Base-by-base conservation (phyloP, 2,329 filamentous ascomycete genomes). In the Aschersonia sp. region DNA sequence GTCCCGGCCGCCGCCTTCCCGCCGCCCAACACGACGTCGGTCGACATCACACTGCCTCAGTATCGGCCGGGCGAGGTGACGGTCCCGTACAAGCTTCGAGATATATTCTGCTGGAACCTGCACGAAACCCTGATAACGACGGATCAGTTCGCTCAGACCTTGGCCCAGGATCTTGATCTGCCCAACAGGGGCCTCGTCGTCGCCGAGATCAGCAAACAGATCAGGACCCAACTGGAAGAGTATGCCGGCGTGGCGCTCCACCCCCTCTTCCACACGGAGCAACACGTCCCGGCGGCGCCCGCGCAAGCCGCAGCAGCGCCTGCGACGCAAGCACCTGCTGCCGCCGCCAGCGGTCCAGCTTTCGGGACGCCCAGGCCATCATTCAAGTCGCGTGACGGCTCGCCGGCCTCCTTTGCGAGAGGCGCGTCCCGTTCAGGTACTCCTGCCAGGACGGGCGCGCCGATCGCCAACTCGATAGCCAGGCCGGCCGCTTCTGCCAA, bases 61-160 rank as follows among this genome's bases (percentile, higher is more conserved):
- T 95, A 94, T 67, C 82, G 83, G 57, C 73, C 76, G 48, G 84
- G 84, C 48, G 90, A 95, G 52, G 66, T 78, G 51, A 88, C 88
- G 11, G 81, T 88, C 1, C 84, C 87, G 4, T 95, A 88, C 65
- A 80, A 92, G 52, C 72, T 98, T 49, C 88, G 94, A 58, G 92
- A 98, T 57, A 84, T 86, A n/a, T 97, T 98, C 58, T 68, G 95
- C 46, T 98, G 92, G 92, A 98, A 98, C 58, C 73, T 98, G 11
- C 90, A 97, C 65, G 92, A 98, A 68, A 85, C 87, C 0, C 71
- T 95, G 49, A 85, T 89, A 46, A 98, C 92, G 0, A 94, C 92
- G 1, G 92, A 98, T 59, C 85, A 94, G 59, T 98, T 97, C 61
- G 92, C 92, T n/a, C 78, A 84, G 56, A 81, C 77, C 2, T 79